Evolutionary conservation across 345 rosid species (phyloP).

Genomic region (Zanthoxylum bungeanum): DNA sequence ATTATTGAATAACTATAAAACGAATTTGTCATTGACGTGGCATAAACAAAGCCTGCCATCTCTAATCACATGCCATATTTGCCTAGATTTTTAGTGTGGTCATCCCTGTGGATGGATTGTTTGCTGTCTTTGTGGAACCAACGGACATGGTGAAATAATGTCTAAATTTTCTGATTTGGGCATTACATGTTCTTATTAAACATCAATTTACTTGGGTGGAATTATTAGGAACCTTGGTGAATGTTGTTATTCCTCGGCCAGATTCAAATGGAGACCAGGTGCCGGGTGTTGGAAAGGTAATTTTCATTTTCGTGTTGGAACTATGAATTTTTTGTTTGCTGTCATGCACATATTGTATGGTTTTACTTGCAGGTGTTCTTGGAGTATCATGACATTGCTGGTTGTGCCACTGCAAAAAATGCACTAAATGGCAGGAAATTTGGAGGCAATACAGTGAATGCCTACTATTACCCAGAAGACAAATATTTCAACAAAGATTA

Average conservation of each 20-base stretch:
- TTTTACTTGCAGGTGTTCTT: conserved; percentile 23
- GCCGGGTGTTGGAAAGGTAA: conserved; percentile 27
- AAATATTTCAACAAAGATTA: conserved; percentile 20
- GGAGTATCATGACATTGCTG: conserved; percentile 19
- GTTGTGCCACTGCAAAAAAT: conserved; percentile 17
- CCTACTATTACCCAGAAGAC: conserved; percentile 24
- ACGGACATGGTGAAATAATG: not conserved
- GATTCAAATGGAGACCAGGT: conserved; percentile 8
- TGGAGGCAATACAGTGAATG: conserved; percentile 22
- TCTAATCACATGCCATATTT: too few relatives aligned
- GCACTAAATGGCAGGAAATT: conserved; percentile 24
- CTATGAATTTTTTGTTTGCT: not conserved
- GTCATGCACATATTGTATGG: not conserved
- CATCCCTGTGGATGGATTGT: too few relatives aligned
- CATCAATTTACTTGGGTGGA: not conserved
- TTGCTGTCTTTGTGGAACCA: too few relatives aligned
- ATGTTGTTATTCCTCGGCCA: conserved; percentile 30
- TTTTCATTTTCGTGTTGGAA: not conserved
- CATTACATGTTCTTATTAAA: not conserved
- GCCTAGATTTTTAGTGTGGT: too few relatives aligned
- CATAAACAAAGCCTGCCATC: too few relatives aligned
- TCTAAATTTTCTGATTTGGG: too few relatives aligned
- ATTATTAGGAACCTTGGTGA: conserved; percentile 21
- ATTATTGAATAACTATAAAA: not conserved
- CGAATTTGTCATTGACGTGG: not conserved